Evolutionary conservation across 192 early-diverging fungal genomes (phyloP).

Genomic region (Coemansia sp.): DNA sequence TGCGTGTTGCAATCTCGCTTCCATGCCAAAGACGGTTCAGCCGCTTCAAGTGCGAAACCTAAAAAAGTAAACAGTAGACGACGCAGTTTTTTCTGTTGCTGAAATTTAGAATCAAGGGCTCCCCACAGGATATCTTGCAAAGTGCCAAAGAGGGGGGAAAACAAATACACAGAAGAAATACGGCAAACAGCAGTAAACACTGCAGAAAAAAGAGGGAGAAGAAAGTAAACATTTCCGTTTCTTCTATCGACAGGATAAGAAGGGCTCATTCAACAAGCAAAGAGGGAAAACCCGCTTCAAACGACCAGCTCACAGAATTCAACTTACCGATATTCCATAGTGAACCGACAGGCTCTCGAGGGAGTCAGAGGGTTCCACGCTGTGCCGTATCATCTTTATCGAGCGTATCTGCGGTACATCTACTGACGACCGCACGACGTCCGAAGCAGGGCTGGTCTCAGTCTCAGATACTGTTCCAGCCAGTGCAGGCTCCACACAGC

Average conservation of each 20-base stretch:
- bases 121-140: no score
- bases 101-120: background rate
- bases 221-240: background rate
- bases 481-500: background rate
- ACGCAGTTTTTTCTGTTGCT: background rate
- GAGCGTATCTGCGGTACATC: conserved; percentile 17
- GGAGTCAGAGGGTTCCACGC: conserved; percentile 20
- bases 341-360: conserved; percentile 41
- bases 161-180: no score
- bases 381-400: conserved; percentile 46
- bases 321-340: conserved; percentile 39
- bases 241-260: background rate
- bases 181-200: background rate
- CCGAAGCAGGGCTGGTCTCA: conserved; percentile 11
- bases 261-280: no score
- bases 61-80: conserved; percentile 11
- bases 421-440: background rate
- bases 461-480: conserved; percentile 10
- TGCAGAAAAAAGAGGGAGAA: background rate
- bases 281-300: no score
- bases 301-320: background rate
- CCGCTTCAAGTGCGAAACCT: conserved; percentile 46
- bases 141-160: background rate
- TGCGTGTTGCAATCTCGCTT: conserved; percentile 37
- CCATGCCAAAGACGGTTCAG: conserved; percentile 51